Percentiles rank a stretch among this genome's conserved stretches.
Conservation (phyloP, 2,329 filamentous ascomycete species). For the Cercospora sojina region DNA sequence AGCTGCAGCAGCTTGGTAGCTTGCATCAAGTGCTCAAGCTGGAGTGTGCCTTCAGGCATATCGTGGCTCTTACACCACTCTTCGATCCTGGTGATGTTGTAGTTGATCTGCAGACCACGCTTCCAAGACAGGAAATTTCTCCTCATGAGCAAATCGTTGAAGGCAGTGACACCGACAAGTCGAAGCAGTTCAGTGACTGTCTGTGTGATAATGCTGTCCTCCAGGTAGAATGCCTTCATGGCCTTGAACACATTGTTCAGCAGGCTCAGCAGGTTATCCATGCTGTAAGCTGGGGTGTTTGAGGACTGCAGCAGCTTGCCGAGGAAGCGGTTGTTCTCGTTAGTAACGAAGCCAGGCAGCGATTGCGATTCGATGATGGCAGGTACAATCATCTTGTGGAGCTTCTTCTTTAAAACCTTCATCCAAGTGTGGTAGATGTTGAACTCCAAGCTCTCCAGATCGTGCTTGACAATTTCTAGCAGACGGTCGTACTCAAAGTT, state of each 20-base stretch:
- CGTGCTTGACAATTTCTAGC: constrained; percentile 98
- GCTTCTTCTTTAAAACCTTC: constrained; percentile 99
- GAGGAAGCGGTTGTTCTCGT: constrained; percentile 96
- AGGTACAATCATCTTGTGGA: constrained; percentile 99
- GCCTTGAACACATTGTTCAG: constrained; percentile 97
- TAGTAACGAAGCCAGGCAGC: constrained; percentile 95
- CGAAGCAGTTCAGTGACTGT: constrained; percentile 90
- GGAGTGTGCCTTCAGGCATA: constrained; percentile 96
- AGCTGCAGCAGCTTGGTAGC: constrained; percentile 96
- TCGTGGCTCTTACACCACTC: constrained; percentile 99
- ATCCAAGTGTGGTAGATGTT: constrained; percentile 99
- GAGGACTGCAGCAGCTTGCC: constrained; percentile 92
- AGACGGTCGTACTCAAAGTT: constrained; percentile 98
- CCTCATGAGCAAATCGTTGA: constrained; percentile 97
- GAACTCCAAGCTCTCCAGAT: constrained; percentile 96
- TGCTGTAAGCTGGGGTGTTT: constrained; percentile 93
- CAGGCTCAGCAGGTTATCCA: constrained; percentile 95
- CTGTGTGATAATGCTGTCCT: constrained; percentile 93
- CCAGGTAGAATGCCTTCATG: constrained; percentile 98
- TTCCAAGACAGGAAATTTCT: constrained; percentile 99
- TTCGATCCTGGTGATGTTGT: constrained; percentile 98
- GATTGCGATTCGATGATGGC: constrained; percentile 99
- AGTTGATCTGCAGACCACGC: constrained; percentile 98
- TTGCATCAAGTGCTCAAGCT: constrained; percentile 99
- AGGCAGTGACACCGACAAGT: constrained; percentile 93